A percentile compares a stretch with the other conserved stretches of the same genome.
Evolutionary conservation across 1,284 basidiomycete species (phyloP).

Genomic region (Austroboletus niveus): DNA sequence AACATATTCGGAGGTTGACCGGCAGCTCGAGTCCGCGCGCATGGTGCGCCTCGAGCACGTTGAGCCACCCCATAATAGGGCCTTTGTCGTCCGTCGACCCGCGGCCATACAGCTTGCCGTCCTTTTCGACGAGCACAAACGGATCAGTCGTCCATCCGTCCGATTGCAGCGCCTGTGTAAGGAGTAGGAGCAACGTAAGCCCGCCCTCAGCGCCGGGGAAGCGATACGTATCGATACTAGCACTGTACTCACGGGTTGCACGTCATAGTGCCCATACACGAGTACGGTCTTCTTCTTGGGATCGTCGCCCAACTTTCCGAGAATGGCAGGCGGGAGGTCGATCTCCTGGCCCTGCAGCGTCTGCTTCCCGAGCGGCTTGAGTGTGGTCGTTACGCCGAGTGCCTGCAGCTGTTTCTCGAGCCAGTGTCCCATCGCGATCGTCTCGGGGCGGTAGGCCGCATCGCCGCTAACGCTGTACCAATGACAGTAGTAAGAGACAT

Average conservation of each 20-base stretch:
- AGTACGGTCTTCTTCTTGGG: slow-evolving; percentile 89
- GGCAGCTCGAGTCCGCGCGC: slow-evolving; percentile 77
- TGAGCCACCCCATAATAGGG: slow-evolving; percentile 91
- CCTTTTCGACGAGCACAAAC: slow-evolving; percentile 73
- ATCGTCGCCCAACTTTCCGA: slow-evolving; percentile 84
- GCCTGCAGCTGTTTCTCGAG: slow-evolving; percentile 69
- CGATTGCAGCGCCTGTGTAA: slow-evolving; percentile 56
- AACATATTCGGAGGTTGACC: slow-evolving; percentile 93
- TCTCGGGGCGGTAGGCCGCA: slow-evolving; percentile 66
- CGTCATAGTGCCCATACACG: slow-evolving; percentile 90
- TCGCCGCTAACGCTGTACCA: slow-evolving; percentile 62
- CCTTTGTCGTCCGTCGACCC: slow-evolving; percentile 95
- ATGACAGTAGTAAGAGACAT: background rate
- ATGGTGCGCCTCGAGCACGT: slow-evolving; percentile 88
- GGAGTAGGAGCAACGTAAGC: no score
- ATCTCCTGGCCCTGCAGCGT: slow-evolving; percentile 77
- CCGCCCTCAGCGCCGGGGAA: no score
- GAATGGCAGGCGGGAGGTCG: slow-evolving; percentile 83
- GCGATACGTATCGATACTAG: no score
- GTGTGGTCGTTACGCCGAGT: slow-evolving; percentile 74
- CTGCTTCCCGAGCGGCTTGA: slow-evolving; percentile 80
- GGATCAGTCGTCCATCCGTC: slow-evolving; percentile 95
- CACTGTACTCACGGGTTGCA: slow-evolving; percentile 46
- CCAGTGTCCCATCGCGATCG: slow-evolving; percentile 83
- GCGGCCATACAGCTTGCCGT: slow-evolving; percentile 81